These are phyloP conservation scores for Schwanniomyces occidentalis DNA, from an alignment of 805 yeast species.

Conservation along the genomic window DNA sequence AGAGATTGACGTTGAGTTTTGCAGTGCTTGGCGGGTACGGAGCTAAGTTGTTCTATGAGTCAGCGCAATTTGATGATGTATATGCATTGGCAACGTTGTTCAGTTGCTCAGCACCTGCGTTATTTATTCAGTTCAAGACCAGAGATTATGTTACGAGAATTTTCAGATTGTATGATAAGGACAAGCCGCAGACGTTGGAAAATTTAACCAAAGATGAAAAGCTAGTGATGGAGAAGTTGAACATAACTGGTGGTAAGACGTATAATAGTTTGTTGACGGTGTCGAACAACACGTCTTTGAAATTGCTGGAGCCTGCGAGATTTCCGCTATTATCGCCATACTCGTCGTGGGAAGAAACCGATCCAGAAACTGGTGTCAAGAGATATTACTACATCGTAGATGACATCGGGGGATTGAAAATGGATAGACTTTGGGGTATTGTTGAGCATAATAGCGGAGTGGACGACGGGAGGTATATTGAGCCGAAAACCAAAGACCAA, in stretches of 20 bases:
- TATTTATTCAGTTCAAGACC: constrained; percentile 50
- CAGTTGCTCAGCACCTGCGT: constrained; percentile 57
- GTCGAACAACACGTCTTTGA: constrained; percentile 31
- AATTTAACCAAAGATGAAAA: constrained; percentile 62
- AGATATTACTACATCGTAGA: constrained; percentile 61
- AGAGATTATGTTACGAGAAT: constrained; percentile 70
- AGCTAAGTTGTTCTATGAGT: constrained; percentile 56
- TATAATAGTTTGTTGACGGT: constrained; percentile 62
- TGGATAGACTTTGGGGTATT: constrained; percentile 87
- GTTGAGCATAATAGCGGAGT: constrained; percentile 67
- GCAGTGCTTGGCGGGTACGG: constrained; percentile 61
- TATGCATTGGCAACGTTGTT: constrained; percentile 46
- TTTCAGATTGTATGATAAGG: constrained; percentile 65
- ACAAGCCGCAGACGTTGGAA: constrained; percentile 64
- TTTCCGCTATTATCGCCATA: constrained; percentile 23
- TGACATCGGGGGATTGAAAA: constrained; percentile 75
- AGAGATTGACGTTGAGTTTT: constrained; percentile 61
- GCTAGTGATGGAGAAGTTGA: constrained; percentile 65
- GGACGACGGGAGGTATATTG: constrained; percentile 60
- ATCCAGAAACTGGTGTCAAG: constrained; percentile 30
- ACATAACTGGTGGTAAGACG: constrained; percentile 63
- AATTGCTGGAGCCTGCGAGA: constrained; percentile 28
- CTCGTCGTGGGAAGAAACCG: constrained; percentile 40
- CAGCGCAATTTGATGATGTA: constrained; percentile 53
- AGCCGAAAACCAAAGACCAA: too few relatives aligned